Base-by-base conservation (phyloP, 2,329 filamentous ascomycete species). In the Paecilomyces sp. region DNA sequence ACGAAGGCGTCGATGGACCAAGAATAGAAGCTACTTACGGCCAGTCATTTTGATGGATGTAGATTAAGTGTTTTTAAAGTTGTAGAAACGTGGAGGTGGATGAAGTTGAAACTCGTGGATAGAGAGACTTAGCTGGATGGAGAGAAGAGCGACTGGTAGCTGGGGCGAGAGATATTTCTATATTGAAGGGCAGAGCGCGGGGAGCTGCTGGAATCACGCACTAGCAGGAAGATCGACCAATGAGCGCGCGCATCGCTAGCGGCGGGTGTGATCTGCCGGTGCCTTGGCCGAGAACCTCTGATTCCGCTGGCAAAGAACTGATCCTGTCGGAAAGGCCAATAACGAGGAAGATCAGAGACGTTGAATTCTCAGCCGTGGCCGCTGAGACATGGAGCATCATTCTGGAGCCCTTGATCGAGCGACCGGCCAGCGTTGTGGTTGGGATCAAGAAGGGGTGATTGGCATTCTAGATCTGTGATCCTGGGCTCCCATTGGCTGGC, bases 1-100 rank as follows among this genome's bases (percentile, higher is more conserved):
- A 63, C 31, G 55, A 61, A 55, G 58, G 30, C 30, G 30, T 31
- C 9, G 55, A 55, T 52, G 22, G 22, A 22, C 22, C 22, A 22
- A 22, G 22, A 22, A 22, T 22, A 34, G 57, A 55, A 56, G 61
- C 56, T 61, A 83, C 81, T 82, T 76, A 82, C 81, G 81, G 79
- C 82, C 82, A 83, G 82, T 81, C 82, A 84, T 84, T 67, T 74
- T 83, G 79, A 80, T 71, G 65, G 72, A n/a, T n/a, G n/a, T n/a
- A 68, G 62, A 64, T 72, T 67, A 64, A 64, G 58, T 7, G 6
- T 61, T 58, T 66, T 68, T 69, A 65, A 63, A 63, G 63, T 67
- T 66, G 62, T 62, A 58, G 61, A 59, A 57, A 58, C 25, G 33
- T 62, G 61, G 61, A 58, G 61, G 58, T 60, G 31, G 30, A 67